Base-by-base conservation (phyloP, 75 land plant species). In the Chamaecyparis obtusa region DNA sequence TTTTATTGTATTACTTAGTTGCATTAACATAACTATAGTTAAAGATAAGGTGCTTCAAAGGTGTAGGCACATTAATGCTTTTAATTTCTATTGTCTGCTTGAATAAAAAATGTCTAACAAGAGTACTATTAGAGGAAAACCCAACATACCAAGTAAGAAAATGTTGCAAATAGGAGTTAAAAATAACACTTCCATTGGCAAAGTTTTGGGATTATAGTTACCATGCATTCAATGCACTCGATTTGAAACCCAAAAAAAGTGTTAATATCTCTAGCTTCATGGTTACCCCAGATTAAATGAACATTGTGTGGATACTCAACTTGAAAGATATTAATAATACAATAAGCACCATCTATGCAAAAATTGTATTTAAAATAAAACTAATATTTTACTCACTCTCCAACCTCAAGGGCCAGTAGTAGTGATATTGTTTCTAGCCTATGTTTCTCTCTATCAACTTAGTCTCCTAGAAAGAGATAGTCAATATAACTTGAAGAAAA, bases 191-290 rank as follows among this genome's bases (percentile, higher is more conserved):
- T 83, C 13, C 33, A 55, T 43, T 55, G 83, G 13, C 21, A 72
- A 86, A 69, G 5, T 44, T 32, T 83, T 9, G 24, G 83, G 41
- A 37, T 88, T 83, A 85, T 49, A 32, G 41, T 77, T 91, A 97
- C 99, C 99, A 98, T 95, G 67, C 99, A 95, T 87, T 98, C 99
- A 87, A 98, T 98, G 91, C 99, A 98, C 89, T 98, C 99, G 86
- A 95, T 96, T 46, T 99, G 91, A 78, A 98, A 98, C 30, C 99
- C 99, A 93, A 98, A 98, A 75, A 98, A 91, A 3, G 99, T 99
- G 93, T 98, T 98, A 69, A 98, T 98, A 91, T 98, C 99, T 51
- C 99, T 96, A 91, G 99, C 99, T 87, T 98, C 99, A 91, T 98
- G 99, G 77, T 98, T 98, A 57, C 99, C 99, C 85, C 99, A 94